Evolutionary conservation across 305 asterid genomes (phyloP), one percentile per base, ranked within the genome.

Genomic region (Fraxinus latifolia): DNA sequence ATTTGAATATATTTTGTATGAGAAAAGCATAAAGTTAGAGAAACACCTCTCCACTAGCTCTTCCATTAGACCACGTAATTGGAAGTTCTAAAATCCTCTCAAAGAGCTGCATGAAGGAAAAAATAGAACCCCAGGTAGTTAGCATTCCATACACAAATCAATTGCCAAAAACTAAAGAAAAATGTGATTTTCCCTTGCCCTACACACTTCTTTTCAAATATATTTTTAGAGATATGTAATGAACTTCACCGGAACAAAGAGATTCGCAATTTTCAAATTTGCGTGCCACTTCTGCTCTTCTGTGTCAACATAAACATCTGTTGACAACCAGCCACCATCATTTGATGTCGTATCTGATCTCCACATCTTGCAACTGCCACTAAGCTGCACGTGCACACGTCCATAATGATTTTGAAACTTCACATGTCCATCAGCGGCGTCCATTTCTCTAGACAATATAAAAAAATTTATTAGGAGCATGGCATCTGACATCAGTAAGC

Each of bases 41-140:
- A 83, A 87, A 91, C 91, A 96, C 99, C 99, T 96, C 98, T 85
- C 99, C 99, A 77, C 93, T 96, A 77, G 99, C 99, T 96, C 99
- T 91, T 87, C 99, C 99, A 84, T 91, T 88, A 72, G 91, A 89
- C 98, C 98, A 96, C 81, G 90, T 76, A 83, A 96, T 93, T 76
- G 99, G 99, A 89, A 96, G 97, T 83, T 94, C 99, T 84, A 96
- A 82, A 85, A 96, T 84, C 89, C 98, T 91, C 90, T 96, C 99
- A 80, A 96, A 96, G 82, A 96, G 97, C 99, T 96, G 89, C 89
- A 87, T 21, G 75, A 84, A 85, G 72, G 83, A 72, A 83, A 55
- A 87, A 77, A 77, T 60, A 58, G 37, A 60, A 83, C 60, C 71
- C 78, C 60, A 80, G 84, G 77, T 80, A 53, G 67, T 39, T 60